A percentile compares a stretch with the other conserved stretches of the same genome.
Evolutionary conservation across 2,329 filamentous ascomycete genomes (phyloP).

Genomic region (Beauveria bassiana): DNA sequence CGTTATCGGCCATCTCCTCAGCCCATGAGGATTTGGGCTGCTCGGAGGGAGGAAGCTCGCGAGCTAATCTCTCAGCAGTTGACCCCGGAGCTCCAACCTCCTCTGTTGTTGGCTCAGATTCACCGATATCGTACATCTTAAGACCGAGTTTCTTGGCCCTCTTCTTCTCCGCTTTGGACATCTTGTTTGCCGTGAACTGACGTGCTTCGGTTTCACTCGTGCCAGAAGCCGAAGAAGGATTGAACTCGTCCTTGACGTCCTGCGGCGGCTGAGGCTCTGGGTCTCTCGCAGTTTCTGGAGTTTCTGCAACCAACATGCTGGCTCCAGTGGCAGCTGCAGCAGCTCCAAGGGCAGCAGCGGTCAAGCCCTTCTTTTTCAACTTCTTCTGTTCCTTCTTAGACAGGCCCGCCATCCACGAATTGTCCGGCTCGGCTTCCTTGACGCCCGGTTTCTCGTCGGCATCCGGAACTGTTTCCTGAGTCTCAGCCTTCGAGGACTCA

Average conservation of each 20-base stretch:
- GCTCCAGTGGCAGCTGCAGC: background rate
- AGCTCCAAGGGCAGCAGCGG: background rate
- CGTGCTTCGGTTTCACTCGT: background rate
- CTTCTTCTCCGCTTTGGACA: constrained; percentile 29
- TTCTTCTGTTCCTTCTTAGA: constrained; percentile 27
- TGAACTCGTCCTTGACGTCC: background rate
- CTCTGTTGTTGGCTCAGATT: constrained; percentile 6
- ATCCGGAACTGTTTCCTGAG: background rate
- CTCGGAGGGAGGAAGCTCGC: background rate
- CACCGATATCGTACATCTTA: background rate
- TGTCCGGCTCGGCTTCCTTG: constrained; percentile 1
- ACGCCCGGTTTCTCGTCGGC: background rate
- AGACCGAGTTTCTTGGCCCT: constrained; percentile 26
- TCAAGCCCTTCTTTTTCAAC: constrained; percentile 8
- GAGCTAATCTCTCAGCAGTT: background rate
- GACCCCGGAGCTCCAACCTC: background rate
- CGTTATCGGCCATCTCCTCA: constrained; percentile 13
- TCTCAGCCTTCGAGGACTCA: background rate
- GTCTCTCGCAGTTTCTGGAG: background rate
- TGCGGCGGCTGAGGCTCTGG: background rate
- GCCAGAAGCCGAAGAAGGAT: background rate
- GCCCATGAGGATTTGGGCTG: constrained; percentile 11
- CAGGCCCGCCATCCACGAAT: background rate
- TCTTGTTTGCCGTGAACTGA: constrained; percentile 15
- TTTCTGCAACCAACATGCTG: background rate